Evolutionary conservation across 129 eudicot species (phyloP), one percentile per base, ranked within the genome.

Genomic region (Chrysanthemum seticuspe): DNA sequence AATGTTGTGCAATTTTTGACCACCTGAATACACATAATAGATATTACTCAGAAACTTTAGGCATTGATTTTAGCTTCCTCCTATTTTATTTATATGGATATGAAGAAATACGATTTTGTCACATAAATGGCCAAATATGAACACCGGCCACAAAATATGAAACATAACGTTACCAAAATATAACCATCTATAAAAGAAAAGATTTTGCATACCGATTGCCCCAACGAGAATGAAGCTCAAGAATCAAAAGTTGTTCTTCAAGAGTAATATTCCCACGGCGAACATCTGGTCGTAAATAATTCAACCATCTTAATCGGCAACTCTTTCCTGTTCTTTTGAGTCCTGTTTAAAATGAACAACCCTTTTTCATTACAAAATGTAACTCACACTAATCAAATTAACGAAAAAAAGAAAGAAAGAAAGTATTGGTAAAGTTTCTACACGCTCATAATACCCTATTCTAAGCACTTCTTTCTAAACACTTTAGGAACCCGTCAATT

Each of bases 181-280:
- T 15, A 15, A 13, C 5, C 9, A 5, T 50, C 4, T 3, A 3
- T 11, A 47, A 51, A 69, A 45, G 4, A 4, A 9, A 14, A 47
- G 45, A 29, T 3, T 27, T 25, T 0, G 77, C 75, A 9, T 85
- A 93, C 98, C 98, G 72, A 63, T 93, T 93, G 59, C 98, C 98
- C 98, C 97, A 93, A 58, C 96, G 97, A 75, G 97, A 93, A 84
- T 93, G 98, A 83, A 93, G 97, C 75, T 93, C 98, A 29, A 93
- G 96, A 83, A 93, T 93, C 82, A 90, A 47, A 16, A 93, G 96
- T 49, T 93, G 98, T 78, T 93, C 98, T 80, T 93, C 97, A 21
- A 90, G 98, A 14, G 97, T 87, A 77, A 93, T 93, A 71, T 93
- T 89, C 48, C 98, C 97, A 25, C 97, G 96, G 23, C 97, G 92